These are phyloP conservation scores for Salix purpurea DNA, from an alignment of 345 rosid species.

Conservation along the genomic window DNA sequence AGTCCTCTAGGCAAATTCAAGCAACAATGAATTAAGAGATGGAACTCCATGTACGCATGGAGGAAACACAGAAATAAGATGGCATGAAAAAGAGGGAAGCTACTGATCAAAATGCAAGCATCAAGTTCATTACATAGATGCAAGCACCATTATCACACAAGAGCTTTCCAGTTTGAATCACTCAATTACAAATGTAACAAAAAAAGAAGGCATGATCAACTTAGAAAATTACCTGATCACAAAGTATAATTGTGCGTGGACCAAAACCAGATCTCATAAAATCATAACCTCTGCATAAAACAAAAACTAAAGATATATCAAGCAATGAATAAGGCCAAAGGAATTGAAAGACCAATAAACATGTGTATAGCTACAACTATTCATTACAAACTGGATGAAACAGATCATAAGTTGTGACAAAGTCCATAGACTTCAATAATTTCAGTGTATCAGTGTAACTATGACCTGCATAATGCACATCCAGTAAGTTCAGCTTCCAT, in stretches of 20 bases:
- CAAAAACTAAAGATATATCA: not conserved
- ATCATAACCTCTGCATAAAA: conserved; percentile 59
- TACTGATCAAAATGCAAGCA: not conserved
- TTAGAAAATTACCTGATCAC: conserved; percentile 70
- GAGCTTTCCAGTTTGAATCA: conserved; percentile 1
- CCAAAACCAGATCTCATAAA: conserved; percentile 63
- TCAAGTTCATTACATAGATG: not conserved
- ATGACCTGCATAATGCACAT: conserved; percentile 84
- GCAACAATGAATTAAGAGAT: not conserved
- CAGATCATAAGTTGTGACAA: not conserved
- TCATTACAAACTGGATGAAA: not conserved
- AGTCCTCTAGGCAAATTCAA: not conserved
- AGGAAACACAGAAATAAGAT: not conserved
- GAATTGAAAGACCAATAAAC: not conserved
- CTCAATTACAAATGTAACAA: not conserved
- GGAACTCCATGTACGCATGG: not conserved
- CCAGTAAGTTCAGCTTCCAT: conserved; percentile 62
- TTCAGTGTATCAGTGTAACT: conserved; percentile 15
- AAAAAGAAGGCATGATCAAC: not conserved
- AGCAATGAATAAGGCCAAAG: conserved; percentile 1
- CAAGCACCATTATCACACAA: not conserved
- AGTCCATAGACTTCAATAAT: conserved; percentile 3
- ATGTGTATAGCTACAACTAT: not conserved
- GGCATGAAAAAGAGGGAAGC: not conserved
- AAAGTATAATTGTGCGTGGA: conserved; percentile 79